Base-by-base conservation (phyloP, 768 basidiomycete species). In the Stropharia rugosoannulata region DNA sequence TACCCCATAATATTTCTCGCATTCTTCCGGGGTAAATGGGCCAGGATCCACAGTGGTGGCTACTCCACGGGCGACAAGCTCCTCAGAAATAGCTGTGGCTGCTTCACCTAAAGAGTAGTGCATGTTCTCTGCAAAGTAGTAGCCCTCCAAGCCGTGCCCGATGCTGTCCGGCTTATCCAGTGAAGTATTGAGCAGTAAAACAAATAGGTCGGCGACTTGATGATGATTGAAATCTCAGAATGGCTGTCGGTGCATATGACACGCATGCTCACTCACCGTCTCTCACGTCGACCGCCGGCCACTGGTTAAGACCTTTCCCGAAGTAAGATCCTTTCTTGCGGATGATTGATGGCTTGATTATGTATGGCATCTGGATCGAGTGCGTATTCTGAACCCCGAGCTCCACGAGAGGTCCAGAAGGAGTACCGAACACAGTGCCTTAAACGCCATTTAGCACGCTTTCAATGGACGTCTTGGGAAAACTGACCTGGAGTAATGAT, bases 381-480 rank as follows among this genome's bases (percentile, higher is more conserved):
- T 64, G 58, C 1, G 40, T 50, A 22, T 70, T 67, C 49, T 68
- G 65, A 22, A 71, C 59, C 1, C 67, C 68, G 3, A 65, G 57
- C 9, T 71, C 68, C 6, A 65, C 65, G 1, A 70, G 53, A 38
- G 64, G 64, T 15, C 66, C 66, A 5, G 60, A 48, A 0, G 66
- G 60, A 10, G 59, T 48, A 1, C 69, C 70, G 55, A 63, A 69
- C 29, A 69, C 51, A 25, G 67, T 64, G 25, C 62, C 67, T 68
- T 42, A 12, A 13, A 37, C 16, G 15, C 3, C 25, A 15, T 18
- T 3, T 15, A 15, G 22, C 39, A 27, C 19, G 37, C 12, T 16
- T 19, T 12, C 32, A 18, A 48, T 8, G 9, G 25, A 22, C 2
- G 3, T 15, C 13, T 18, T 40, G 47, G 2, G 35, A 35, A 11